phyloP scores from a whole-genome alignment of 176 grass and related monocot genomes.

The Zoysia pacifica region DNA sequence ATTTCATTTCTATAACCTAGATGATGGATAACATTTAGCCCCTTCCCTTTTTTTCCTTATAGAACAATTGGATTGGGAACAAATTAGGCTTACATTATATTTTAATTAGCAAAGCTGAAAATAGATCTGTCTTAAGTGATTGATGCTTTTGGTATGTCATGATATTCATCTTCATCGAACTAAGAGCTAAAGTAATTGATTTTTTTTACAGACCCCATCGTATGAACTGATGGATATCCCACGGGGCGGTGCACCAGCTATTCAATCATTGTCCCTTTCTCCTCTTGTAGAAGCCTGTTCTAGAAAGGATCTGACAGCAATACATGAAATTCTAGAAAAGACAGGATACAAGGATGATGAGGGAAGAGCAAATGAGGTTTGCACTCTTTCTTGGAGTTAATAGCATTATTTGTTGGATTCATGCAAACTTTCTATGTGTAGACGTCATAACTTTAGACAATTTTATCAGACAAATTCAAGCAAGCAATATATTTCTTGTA shows the following conservation, averaged over 20 bases:
- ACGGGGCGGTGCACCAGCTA: slow-evolving; percentile 56
- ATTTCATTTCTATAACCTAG: slow-evolving; percentile 10
- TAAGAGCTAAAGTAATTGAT: not conserved
- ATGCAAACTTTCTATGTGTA: not conserved
- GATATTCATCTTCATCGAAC: not conserved
- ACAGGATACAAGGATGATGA: slow-evolving; percentile 94
- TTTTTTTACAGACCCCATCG: slow-evolving; percentile 75
- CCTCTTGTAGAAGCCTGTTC: slow-evolving; percentile 97
- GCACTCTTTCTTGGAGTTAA: not conserved
- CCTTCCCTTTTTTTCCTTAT: not conserved
- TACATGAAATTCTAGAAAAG: slow-evolving; percentile 95
- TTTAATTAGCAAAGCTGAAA: not conserved
- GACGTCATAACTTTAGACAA: slow-evolving; percentile 2
- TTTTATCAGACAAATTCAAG: slow-evolving; percentile 21
- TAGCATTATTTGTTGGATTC: not conserved
- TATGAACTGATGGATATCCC: slow-evolving; percentile 89
- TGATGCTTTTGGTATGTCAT: not conserved
- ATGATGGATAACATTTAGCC: not conserved
- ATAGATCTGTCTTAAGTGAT: not conserved
- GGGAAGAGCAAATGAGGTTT: slow-evolving; percentile 96
- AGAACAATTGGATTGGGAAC: not conserved
- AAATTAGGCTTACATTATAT: not conserved
- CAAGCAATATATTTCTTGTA: not conserved
- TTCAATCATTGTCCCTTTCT: slow-evolving; percentile 73
- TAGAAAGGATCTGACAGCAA: slow-evolving; percentile 94